Evolutionary conservation across 805 yeast genomes (phyloP), one percentile per base, ranked within the genome.

Genomic region (Millerozyma miso): DNA sequence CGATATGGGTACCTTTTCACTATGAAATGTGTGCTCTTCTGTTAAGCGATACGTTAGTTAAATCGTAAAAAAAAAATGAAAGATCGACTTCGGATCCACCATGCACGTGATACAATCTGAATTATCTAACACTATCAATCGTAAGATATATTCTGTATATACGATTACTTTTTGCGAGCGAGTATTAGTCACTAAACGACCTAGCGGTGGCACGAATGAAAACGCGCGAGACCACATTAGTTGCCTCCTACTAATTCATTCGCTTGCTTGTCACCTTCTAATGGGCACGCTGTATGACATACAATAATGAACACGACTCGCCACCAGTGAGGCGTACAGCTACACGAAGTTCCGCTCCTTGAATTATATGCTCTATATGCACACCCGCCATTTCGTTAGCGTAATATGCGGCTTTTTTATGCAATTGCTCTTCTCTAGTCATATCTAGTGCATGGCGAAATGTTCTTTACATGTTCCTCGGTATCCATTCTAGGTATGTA

Each of bases 401-500:
- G 29, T 10, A 10, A 23, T 10, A 10, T 23, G 29, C 29, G 29
- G 29, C 29, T 23, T 23, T 23, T 23, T 23, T 10, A 23, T 23
- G 29, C 29, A 23, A 23, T 23, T 7, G 29, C 29, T 23, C 29
- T 23, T 23, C 29, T 23, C 6, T 23, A 23, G 34, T 15, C 14
- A 32, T 13, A 5, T 13, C 34, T 7, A 7, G n/a, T 32, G 34
- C 34, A 13, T 32, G 7, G 14, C 34, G 17, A 15, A 13, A n/a
- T 32, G 34, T 32, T 32, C 34, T 32, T 32, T 13, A 32, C 34
- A 32, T 32, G n/a, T 32, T 32, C 34, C 17, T 32, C 17, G 14
- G 7, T 13, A n/a, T 15, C 34, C 17, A 32, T 7, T 7, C n/a
- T 15, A 15, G 34, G 17, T 8, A 32, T 7, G 5, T 7, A 32